phyloP scores from a whole-genome alignment of 23 red algal genomes.

The Rhodosorus marinus region DNA sequence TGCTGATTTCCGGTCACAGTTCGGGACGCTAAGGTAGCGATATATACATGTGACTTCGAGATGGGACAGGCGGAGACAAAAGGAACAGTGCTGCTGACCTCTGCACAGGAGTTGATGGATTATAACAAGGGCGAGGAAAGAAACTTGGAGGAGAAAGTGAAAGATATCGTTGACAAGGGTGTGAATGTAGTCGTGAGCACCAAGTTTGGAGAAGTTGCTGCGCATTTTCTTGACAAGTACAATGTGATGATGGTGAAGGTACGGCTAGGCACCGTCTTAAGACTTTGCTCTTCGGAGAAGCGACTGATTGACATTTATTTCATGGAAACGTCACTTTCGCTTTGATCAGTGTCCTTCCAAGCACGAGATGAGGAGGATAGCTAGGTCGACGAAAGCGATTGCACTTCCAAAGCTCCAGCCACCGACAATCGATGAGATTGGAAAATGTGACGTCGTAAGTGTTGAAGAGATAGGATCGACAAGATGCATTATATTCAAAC shows the following conservation, averaged over 20 bases:
- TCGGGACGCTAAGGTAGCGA: slow-evolving; percentile 44
- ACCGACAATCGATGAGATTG: slow-evolving; percentile 63
- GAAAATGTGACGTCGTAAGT: slow-evolving; percentile 44
- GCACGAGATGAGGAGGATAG: slow-evolving; percentile 88
- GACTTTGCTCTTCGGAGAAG: too few relatives aligned
- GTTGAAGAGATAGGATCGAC: slow-evolving; percentile 90
- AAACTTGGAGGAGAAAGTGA: slow-evolving; percentile 44
- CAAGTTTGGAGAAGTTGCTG: slow-evolving; percentile 96
- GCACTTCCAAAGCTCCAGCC: slow-evolving; percentile 51
- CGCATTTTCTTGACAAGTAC: slow-evolving; percentile 95
- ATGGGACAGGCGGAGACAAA: slow-evolving; percentile 82
- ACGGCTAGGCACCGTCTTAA: too few relatives aligned
- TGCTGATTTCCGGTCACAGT: too few relatives aligned
- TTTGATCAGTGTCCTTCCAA: too few relatives aligned
- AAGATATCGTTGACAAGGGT: slow-evolving; percentile 44
- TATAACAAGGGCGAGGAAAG: slow-evolving; percentile 83
- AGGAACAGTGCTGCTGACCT: slow-evolving; percentile 89
- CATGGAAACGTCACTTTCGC: too few relatives aligned
- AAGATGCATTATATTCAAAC: slow-evolving; percentile 67
- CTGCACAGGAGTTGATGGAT: slow-evolving; percentile 54
- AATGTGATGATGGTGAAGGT: slow-evolving; percentile 74
- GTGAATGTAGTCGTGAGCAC: slow-evolving; percentile 66
- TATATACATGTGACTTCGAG: slow-evolving; percentile 88
- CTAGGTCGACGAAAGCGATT: slow-evolving; percentile 62
- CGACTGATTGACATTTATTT: too few relatives aligned